These are phyloP conservation scores for Ceratocystis cubensis DNA, from an alignment of 2,329 filamentous ascomycete species.

Conservation along the genomic window DNA sequence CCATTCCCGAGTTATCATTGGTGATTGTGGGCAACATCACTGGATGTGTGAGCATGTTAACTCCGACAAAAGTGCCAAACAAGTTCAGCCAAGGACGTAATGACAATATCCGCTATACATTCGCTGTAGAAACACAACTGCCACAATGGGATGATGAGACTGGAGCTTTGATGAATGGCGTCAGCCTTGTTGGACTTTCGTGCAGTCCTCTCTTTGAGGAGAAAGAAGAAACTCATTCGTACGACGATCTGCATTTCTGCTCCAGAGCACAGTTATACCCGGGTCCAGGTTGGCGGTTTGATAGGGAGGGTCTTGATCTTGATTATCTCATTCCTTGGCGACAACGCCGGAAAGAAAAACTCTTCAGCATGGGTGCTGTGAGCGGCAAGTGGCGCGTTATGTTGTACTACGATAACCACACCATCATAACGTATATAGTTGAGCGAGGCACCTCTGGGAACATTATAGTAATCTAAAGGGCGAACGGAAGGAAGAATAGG, in stretches of 20 bases:
- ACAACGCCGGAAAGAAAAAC: neutral
- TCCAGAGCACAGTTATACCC: neutral
- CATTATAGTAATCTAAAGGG: constrained; percentile 9
- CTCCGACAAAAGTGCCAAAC: constrained; percentile 29
- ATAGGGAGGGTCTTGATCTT: neutral
- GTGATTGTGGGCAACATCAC: constrained; percentile 54
- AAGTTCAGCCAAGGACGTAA: constrained; percentile 23
- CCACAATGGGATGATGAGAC: constrained; percentile 38
- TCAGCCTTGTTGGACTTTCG: constrained; percentile 53
- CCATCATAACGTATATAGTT: constrained; percentile 58
- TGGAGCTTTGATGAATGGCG: constrained; percentile 32
- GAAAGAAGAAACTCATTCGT: constrained; percentile 21
- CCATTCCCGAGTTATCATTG: constrained; percentile 60
- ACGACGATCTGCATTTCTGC: neutral
- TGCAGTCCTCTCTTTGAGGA: constrained; percentile 48
- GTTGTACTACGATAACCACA: constrained; percentile 58
- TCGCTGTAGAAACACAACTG: constrained; percentile 43
- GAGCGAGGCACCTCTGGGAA: constrained; percentile 30
- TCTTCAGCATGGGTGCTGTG: constrained; percentile 7
- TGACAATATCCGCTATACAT: constrained; percentile 28
- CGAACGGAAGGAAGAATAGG: no score
- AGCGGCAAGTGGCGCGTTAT: constrained; percentile 52
- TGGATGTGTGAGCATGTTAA: constrained; percentile 53
- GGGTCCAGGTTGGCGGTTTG: neutral
- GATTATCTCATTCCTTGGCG: constrained; percentile 12